Evolutionary conservation across 1,284 basidiomycete genomes (phyloP), one percentile per base, ranked within the genome.

Genomic region (Cutaneotrichosporon sp.): DNA sequence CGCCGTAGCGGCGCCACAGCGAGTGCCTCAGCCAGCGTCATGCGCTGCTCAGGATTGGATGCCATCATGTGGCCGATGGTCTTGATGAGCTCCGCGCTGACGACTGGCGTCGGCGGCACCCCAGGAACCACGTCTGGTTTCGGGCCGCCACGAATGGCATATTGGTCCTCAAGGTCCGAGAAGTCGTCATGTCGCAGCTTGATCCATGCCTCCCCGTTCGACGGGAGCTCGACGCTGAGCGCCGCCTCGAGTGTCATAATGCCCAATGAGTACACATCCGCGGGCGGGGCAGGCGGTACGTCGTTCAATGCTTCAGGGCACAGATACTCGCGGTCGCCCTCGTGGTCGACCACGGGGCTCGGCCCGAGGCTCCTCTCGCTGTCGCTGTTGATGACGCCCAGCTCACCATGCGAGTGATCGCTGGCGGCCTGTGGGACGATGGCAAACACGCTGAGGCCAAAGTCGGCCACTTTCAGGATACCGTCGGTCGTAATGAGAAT

Each of bases 301-400:
- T 91, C 71, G n/a, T 58, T 87, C 63, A 99, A 83, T 31, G 97
- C 90, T 81, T 99, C 96, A 4, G 94, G 94, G 52, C 94, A 94
- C 73, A 99, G 86, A 81, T 99, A 99, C 73, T 96, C 86, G 76
- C 98, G 90, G 80, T 99, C 96, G 5, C 96, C 96, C 81, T 99
- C 82, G 75, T 82, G 63, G 60, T 77, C 75, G 13, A 72, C 36
- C 13, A 76, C 66, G 0, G 76, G 70, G 47, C 66, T 67, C 1
- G 74, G 71, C 26, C 38, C 55, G 10, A 38, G 51, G 18, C 51
- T 14, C 18, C 52, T 52, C 36, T 53, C 52, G 51, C 30, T 32
- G 18, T 16, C 18, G 51, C 30, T 31, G 51, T 22, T 31, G 30
- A 34, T n/a, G 16, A 31, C n/a, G 31, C 30, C 31, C 49, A 51